Evolutionary conservation across 345 rosid genomes (phyloP).

Genomic region (Gossypium sturtianum): DNA sequence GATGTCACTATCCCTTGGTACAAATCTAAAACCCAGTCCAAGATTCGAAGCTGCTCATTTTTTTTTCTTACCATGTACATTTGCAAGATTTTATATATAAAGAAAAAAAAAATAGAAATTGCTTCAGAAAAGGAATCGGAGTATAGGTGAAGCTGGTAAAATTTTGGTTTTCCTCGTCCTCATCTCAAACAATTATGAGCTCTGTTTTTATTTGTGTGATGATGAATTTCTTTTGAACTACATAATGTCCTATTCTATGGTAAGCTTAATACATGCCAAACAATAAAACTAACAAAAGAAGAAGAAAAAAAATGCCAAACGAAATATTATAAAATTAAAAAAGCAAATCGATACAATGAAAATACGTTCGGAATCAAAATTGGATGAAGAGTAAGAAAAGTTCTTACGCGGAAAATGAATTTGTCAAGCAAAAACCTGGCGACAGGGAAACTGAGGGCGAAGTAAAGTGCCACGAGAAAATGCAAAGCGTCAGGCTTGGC

Average conservation of each 20-base stretch:
- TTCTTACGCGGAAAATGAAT: slow-evolving; percentile 72
- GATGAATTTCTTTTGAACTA: neutral
- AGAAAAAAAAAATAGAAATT: too few species aligned
- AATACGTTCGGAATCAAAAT: neutral
- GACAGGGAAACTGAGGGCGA: slow-evolving; percentile 55
- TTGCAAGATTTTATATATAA: neutral
- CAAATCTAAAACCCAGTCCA: neutral
- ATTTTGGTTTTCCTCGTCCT: too few species aligned
- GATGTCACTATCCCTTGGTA: neutral
- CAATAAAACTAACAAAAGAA: too few species aligned
- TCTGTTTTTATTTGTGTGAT: too few species aligned
- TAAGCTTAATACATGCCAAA: neutral
- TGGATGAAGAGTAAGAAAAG: neutral
- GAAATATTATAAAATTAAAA: too few species aligned
- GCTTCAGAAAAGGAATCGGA: too few species aligned
- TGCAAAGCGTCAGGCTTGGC: slow-evolving; percentile 40
- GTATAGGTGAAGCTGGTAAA: too few species aligned
- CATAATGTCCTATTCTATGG: too few species aligned
- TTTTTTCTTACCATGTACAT: neutral
- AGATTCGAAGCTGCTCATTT: neutral
- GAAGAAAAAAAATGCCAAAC: neutral
- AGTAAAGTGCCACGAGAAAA: slow-evolving; percentile 50
- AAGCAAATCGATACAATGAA: neutral
- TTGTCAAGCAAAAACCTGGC: slow-evolving; percentile 62
- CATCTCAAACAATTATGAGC: too few species aligned